Evolutionary conservation across 2,329 filamentous ascomycete genomes (phyloP).

Genomic region (Cryphonectria parasitica): DNA sequence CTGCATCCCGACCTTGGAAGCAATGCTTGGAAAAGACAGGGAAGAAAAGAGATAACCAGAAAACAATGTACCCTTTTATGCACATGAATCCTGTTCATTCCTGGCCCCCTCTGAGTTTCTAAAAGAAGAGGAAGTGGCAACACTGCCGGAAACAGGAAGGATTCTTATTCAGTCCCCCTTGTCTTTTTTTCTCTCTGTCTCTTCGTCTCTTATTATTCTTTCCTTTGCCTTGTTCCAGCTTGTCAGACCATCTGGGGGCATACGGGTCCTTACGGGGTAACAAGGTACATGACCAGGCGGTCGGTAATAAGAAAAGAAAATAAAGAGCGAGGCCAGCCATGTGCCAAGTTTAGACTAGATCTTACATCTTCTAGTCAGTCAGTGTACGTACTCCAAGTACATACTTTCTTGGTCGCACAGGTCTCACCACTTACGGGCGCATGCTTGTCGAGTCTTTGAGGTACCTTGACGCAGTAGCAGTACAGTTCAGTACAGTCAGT

Average conservation of each 20-base stretch:
- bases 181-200: not conserved
- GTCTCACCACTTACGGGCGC: not conserved
- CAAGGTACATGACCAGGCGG: too few relatives aligned
- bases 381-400: not conserved
- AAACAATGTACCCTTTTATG: not conserved
- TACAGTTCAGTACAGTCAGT: not conserved
- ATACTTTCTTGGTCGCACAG: not conserved
- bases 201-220: too few relatives aligned
- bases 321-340: not conserved
- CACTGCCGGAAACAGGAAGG: not conserved
- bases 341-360: constrained; percentile 12
- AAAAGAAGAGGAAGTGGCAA: not conserved
- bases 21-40: not conserved
- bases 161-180: not conserved
- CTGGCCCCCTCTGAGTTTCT: not conserved
- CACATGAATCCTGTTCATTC: not conserved
- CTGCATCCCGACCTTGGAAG: not conserved
- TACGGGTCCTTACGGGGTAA: too few relatives aligned
- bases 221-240: not conserved
- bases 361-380: not conserved
- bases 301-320: not conserved
- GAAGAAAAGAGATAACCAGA: not conserved
- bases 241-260: not conserved
- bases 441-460: not conserved
- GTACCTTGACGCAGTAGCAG: too few relatives aligned